Percentiles rank a stretch among this genome's conserved stretches.
These are phyloP conservation scores for Prunus padus DNA, from an alignment of 306 rosid genomes.

Conservation along the genomic window DNA sequence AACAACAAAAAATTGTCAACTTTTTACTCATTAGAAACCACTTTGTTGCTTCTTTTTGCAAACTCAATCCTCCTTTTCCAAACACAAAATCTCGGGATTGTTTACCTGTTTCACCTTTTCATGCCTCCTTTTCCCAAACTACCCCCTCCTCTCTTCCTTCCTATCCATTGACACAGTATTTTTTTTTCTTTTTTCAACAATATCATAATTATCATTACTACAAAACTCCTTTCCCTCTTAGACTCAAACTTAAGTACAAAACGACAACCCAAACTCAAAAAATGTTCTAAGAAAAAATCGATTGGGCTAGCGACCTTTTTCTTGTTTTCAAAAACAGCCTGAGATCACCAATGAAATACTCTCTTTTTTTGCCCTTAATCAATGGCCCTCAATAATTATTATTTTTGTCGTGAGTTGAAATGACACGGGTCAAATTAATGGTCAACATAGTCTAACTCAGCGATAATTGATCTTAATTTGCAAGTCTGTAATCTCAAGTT, in stretches of 20 bases:
- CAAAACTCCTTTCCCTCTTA: too few species aligned
- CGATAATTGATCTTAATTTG: too few species aligned
- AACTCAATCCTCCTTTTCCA: conserved; percentile 39
- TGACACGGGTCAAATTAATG: neutral
- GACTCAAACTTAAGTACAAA: conserved; percentile 23
- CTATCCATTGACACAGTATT: conserved; percentile 43
- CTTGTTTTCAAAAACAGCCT: conserved; percentile 3
- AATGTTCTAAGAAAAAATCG: neutral
- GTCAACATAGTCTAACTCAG: too few species aligned
- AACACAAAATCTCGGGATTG: conserved; percentile 42
- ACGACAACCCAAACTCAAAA: conserved; percentile 20
- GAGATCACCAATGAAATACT: neutral
- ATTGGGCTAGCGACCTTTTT: conserved; percentile 6
- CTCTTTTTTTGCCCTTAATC: conserved; percentile 12
- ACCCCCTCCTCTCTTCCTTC: conserved; percentile 34
- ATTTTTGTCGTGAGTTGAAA: neutral
- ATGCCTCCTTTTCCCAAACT: conserved; percentile 22
- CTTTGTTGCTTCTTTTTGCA: conserved; percentile 46
- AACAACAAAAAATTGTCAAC: conserved; percentile 37
- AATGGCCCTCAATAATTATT: conserved; percentile 10
- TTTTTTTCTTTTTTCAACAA: neutral
- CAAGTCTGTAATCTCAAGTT: too few species aligned
- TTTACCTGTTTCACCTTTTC: conserved; percentile 28
- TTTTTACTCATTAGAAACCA: conserved; percentile 38
- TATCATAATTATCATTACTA: neutral